Percentiles rank a stretch among this genome's conserved stretches.
These are phyloP conservation scores for Rhodotorula mucilaginosa DNA, from an alignment of 1,284 basidiomycete species.

Conservation along the genomic window DNA sequence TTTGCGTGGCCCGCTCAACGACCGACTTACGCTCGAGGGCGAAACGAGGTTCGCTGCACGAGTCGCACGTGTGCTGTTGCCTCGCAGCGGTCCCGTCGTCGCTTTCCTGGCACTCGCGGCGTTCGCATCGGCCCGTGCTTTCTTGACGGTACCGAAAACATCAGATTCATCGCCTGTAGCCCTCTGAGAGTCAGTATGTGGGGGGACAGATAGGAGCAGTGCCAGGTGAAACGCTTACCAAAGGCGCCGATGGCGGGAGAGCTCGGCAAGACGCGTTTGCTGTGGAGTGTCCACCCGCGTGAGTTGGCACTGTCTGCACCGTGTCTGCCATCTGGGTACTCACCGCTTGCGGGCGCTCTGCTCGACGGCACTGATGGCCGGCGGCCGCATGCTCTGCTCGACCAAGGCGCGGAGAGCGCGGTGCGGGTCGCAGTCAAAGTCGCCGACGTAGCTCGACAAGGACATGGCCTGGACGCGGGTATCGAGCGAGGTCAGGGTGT, in stretches of 20 bases:
- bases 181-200: background rate
- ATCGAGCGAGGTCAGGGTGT: conserved; percentile 20
- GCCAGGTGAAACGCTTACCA: background rate
- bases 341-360: conserved; percentile 21
- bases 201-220: background rate
- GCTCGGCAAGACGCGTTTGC: conserved; percentile 13
- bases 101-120: background rate
- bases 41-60: background rate
- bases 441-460: conserved; percentile 14
- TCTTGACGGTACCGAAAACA: conserved; percentile 11
- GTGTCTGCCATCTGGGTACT: background rate
- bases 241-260: conserved; percentile 8
- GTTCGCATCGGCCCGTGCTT: background rate
- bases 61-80: background rate
- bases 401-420: conserved; percentile 16
- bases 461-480: conserved; percentile 10
- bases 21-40: background rate
- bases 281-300: background rate
- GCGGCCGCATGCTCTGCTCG: conserved; percentile 9
- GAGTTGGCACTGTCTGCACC: background rate
- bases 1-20: too few species aligned
- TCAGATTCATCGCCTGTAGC: background rate
- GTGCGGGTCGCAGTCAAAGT: conserved; percentile 13
- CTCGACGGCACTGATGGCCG: conserved; percentile 18
- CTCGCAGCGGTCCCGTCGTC: background rate